Evolutionary conservation across 2,329 filamentous ascomycete genomes (phyloP).

Genomic region (Drechslera avenae): DNA sequence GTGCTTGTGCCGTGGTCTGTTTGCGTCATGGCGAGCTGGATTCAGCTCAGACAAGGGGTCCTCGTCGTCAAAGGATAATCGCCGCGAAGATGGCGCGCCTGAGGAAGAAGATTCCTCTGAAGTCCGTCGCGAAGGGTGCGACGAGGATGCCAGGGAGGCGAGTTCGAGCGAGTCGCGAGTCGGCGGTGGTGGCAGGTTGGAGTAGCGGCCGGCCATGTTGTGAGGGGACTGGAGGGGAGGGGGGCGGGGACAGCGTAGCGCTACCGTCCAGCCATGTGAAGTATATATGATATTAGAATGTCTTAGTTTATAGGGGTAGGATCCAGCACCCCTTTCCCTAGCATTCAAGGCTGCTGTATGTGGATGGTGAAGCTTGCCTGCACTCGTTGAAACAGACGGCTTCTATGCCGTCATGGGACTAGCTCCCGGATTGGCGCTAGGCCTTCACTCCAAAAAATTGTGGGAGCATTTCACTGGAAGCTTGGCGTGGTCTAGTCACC

Average conservation of each 20-base stretch:
- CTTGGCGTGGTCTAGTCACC: conserved; percentile 11
- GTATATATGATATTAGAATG: conserved; percentile 1
- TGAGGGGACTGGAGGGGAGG: conserved; percentile 7
- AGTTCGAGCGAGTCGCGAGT: conserved; percentile 94
- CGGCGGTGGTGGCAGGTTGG: conserved; percentile 45
- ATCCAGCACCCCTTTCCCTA: conserved; percentile 18
- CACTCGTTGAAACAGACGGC: conserved; percentile 20
- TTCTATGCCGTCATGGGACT: conserved; percentile 29
- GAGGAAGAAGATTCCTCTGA: conserved; percentile 75
- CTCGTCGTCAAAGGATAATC: conserved; percentile 84
- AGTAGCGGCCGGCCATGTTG: conserved; percentile 48
- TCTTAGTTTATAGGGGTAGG: conserved; percentile 15
- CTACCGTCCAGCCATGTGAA: conserved; percentile 34
- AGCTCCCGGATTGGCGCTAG: conserved; percentile 23
- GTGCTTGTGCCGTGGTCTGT: conserved; percentile 55
- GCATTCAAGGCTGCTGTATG: conserved; percentile 14
- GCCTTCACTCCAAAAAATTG: conserved; percentile 16
- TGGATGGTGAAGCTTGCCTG: conserved; percentile 25
- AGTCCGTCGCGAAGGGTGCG: conserved; percentile 66
- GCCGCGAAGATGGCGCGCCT: conserved; percentile 90
- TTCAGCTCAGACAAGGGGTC: conserved; percentile 70
- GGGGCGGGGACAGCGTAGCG: conserved; percentile 19
- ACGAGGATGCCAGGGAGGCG: conserved; percentile 88
- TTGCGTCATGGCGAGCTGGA: conserved; percentile 55
- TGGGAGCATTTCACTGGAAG: conserved; percentile 12